Percentiles rank a stretch among this genome's conserved stretches.
Evolutionary conservation across 2,329 filamentous ascomycete species (phyloP).

Genomic region (Diaporthe citrichinensis): DNA sequence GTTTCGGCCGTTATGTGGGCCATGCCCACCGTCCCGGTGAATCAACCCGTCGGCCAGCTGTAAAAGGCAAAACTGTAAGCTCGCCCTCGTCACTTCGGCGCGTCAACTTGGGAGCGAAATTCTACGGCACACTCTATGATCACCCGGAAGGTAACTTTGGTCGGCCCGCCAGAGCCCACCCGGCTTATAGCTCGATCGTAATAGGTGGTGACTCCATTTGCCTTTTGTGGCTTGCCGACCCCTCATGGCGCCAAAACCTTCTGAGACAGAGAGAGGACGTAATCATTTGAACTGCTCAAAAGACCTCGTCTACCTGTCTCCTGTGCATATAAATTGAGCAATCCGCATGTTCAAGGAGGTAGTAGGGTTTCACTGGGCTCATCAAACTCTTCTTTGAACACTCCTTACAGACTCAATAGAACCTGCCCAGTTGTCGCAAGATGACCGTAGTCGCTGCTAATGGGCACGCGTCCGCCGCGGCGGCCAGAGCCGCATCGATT

Average conservation of each 20-base stretch:
- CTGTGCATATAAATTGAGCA: neutral
- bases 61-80: conserved; percentile 11
- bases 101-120: neutral
- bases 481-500: neutral
- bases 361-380: neutral
- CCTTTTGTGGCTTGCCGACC: conserved; percentile 15
- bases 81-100: neutral
- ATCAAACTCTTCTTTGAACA: neutral
- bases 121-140: neutral
- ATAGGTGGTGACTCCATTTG: neutral
- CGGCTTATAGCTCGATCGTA: neutral
- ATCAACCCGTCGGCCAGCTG: conserved; percentile 12
- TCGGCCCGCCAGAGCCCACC: neutral
- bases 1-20: neutral
- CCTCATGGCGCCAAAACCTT: conserved; percentile 12
- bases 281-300: neutral
- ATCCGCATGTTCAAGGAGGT: neutral
- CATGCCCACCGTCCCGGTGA: neutral
- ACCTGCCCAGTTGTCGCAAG: neutral
- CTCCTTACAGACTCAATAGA: neutral
- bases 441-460: neutral
- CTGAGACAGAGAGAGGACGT: neutral
- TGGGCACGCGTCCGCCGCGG: neutral
- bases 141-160: neutral
- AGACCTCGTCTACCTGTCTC: neutral